These are phyloP conservation scores for Trypanosoma cruzi DNA, from an alignment of 208 protist species.

Conservation along the genomic window DNA sequence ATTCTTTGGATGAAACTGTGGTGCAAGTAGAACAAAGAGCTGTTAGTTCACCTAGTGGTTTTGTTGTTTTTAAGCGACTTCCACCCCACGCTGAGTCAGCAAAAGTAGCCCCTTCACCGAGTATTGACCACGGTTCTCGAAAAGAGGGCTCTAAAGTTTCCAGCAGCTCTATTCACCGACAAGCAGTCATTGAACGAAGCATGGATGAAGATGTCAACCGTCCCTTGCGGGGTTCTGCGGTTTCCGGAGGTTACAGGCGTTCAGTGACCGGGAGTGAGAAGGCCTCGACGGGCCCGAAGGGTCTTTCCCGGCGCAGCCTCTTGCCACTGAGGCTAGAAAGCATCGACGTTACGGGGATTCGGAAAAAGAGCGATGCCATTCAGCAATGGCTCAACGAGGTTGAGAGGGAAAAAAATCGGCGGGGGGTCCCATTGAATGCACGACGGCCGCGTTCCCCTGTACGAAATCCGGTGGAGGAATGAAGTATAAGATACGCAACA, in stretches of 20 bases:
- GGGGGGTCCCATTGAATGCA: neutral
- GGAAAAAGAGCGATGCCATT: neutral
- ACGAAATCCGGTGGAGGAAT: neutral
- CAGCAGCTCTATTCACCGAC: too few relatives aligned
- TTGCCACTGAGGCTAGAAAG: neutral
- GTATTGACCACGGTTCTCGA: neutral
- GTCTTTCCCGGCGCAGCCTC: neutral
- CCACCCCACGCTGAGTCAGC: neutral
- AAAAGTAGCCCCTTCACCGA: neutral
- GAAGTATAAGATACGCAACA: neutral
- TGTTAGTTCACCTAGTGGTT: neutral
- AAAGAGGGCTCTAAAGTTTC: neutral
- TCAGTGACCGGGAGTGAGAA: neutral
- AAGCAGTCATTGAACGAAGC: too few relatives aligned
- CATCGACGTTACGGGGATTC: neutral
- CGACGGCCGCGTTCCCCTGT: neutral
- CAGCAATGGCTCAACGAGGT: constrained; percentile 3
- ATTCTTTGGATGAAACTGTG: neutral
- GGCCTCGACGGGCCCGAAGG: too few relatives aligned
- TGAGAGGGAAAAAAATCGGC: neutral
- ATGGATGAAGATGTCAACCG: too few relatives aligned
- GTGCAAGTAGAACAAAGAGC: neutral
- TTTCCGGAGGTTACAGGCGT: too few relatives aligned
- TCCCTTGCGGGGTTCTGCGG: too few relatives aligned
- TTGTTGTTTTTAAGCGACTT: neutral